Percentiles rank a stretch among this genome's conserved stretches.
Conservation (phyloP, 2,329 filamentous ascomycete genomes). For the Stemphylium beticola region DNA sequence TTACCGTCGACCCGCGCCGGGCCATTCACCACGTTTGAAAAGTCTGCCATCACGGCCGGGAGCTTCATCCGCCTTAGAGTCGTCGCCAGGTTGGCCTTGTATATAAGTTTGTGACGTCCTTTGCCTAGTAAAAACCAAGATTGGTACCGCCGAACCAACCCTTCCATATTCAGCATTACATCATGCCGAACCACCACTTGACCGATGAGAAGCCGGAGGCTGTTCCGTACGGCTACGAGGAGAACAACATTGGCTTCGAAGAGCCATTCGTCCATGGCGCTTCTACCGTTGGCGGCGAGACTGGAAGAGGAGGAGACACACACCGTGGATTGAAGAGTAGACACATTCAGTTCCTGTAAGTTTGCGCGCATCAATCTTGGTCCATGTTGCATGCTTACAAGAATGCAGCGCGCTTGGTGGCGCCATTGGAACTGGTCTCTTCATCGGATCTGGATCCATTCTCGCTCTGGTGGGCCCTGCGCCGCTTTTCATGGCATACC, state of each 20-base stretch:
- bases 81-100: constrained; percentile 4
- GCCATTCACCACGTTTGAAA: constrained; percentile 15
- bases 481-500: constrained; percentile 47
- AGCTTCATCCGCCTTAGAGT: neutral
- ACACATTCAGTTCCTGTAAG: constrained; percentile 48
- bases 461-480: constrained; percentile 43
- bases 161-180: constrained; percentile 1
- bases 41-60: constrained; percentile 15
- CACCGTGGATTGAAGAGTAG: constrained; percentile 47
- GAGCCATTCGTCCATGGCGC: constrained; percentile 36
- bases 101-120: constrained; percentile 9
- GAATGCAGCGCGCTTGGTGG: constrained; percentile 64
- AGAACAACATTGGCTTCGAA: constrained; percentile 21
- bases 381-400: constrained; percentile 34
- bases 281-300: constrained; percentile 36
- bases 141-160: constrained; percentile 3
- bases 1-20: neutral
- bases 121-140: neutral
- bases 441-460: constrained; percentile 45
- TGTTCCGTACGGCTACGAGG: constrained; percentile 25
- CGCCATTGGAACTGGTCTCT: constrained; percentile 55
- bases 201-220: constrained; percentile 31
- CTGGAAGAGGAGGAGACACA: constrained; percentile 41
- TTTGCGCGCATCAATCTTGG: neutral
- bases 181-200: constrained; percentile 34